Evolutionary conservation across 176 grass and related monocot species (phyloP), one percentile per base, ranked within the genome.

Genomic region (Cocos nucifera): DNA sequence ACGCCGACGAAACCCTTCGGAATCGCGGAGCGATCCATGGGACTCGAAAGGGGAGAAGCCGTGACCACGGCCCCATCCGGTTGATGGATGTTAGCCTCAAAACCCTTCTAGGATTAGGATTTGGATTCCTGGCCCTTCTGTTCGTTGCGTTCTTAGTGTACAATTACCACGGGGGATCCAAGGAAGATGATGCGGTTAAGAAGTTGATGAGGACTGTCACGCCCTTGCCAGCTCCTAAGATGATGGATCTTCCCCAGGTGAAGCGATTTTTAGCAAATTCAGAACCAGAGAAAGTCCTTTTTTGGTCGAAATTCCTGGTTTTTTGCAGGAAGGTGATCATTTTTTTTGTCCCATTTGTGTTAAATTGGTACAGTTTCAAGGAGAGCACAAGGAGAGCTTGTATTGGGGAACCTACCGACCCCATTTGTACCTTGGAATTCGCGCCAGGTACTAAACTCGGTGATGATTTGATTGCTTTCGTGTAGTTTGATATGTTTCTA

Each of bases 391-490:
- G 66, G 93, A 97, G 71, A 97, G 76, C 72, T 68, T 97, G 69
- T 97, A 91, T 49, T 97, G 93, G 93, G 93, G 87, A 23, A 97
- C 93, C 35, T 97, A 97, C 51, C 79, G 93, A 58, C 83, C 93
- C 39, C 82, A 97, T 85, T 75, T 85, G 44, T 97, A 97, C 65
- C 78, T 97, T 63, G 93, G 93, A 50, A 85, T 97, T 57, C 87
- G 87, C 56, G 79, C 93, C 55, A 97, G 93, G 93, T 91, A 28
- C 65, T 80, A 49, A 72, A 21, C 22, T 56, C 55, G 15, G 16
- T 15, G 1, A 22, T 35, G 22, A 12, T 25, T 55, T 54, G 1
- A 16, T 67, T 56, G 16, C 19, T 44, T 56, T 39, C 7, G 19
- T 28, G 14, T 16, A 4, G 2, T 35, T 29, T 17, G 6, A 21